Percentiles rank a stretch among this genome's conserved stretches.
These are phyloP conservation scores for Coniochaeta ligniaria DNA, from an alignment of 2,329 filamentous ascomycete species.

Conservation along the genomic window DNA sequence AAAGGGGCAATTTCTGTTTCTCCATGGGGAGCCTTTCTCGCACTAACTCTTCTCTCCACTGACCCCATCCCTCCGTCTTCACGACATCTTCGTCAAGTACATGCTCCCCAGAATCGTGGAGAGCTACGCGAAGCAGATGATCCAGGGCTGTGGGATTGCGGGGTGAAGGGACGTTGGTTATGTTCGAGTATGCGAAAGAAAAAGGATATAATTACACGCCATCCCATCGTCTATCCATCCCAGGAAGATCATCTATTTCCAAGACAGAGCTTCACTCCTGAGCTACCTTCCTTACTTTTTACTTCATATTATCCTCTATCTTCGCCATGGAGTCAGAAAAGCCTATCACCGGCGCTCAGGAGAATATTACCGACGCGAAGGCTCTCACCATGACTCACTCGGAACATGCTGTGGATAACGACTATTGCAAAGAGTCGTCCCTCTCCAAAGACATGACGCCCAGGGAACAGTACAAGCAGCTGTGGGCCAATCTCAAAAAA, in stretches of 20 bases:
- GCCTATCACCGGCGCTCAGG: not conserved
- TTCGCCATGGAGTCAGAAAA: not conserved
- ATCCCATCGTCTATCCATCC: not conserved
- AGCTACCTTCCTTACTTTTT: not conserved
- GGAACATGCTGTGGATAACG: not conserved
- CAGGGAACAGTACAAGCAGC: slow-evolving; percentile 17
- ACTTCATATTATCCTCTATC: not conserved
- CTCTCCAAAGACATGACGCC: slow-evolving; percentile 12
- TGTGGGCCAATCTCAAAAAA: slow-evolving; percentile 20
- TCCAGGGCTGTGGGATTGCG: not conserved
- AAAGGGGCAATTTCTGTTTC: not conserved
- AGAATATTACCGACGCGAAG: not conserved
- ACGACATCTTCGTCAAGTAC: not conserved
- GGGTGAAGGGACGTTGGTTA: not conserved
- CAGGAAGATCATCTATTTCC: not conserved
- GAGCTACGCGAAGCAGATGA: not conserved
- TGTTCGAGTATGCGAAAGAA: not conserved
- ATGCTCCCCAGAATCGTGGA: not conserved
- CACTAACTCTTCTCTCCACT: not conserved
- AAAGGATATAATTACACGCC: not conserved
- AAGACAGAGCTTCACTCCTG: not conserved
- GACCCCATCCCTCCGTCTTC: not conserved
- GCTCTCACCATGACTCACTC: not conserved
- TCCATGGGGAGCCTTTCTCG: not conserved
- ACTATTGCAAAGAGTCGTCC: not conserved